These are phyloP conservation scores for Chenopodium album DNA, from an alignment of 148 eudicot species.

Conservation along the genomic window DNA sequence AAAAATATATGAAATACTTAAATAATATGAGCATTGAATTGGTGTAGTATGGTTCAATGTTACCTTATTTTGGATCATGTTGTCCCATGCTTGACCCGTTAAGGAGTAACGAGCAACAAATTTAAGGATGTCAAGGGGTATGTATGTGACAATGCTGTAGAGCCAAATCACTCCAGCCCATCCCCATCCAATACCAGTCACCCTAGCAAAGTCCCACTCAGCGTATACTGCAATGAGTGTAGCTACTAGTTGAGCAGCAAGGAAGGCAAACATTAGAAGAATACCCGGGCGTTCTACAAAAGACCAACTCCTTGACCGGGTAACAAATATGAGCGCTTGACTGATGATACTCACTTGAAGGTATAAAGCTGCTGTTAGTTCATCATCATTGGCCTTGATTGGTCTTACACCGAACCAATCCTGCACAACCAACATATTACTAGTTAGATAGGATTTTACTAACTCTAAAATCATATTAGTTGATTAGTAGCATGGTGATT, in stretches of 20 bases:
- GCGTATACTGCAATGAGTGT: conserved; percentile 76
- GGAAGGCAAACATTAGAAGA: conserved; percentile 60
- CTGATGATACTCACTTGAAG: conserved; percentile 95
- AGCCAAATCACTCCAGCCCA: conserved; percentile 93
- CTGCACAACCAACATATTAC: conserved; percentile 24
- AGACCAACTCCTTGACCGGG: conserved; percentile 85
- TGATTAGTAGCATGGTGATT: neutral
- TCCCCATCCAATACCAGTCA: conserved; percentile 77
- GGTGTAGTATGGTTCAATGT: neutral
- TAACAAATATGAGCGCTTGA: conserved; percentile 90
- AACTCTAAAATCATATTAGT: no score
- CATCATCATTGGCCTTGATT: conserved; percentile 37
- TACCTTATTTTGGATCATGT: conserved; percentile 50
- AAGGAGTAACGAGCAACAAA: conserved; percentile 48
- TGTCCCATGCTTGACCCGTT: conserved; percentile 57
- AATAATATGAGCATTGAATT: neutral
- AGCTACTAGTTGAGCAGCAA: conserved; percentile 77
- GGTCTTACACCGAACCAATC: conserved; percentile 49
- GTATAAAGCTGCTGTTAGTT: conserved; percentile 77
- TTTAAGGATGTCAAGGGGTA: conserved; percentile 83
- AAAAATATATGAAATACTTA: neutral
- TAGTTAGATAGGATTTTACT: no score
- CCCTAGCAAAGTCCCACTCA: conserved; percentile 67
- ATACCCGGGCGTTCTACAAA: conserved; percentile 74
- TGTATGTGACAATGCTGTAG: conserved; percentile 62